Evolutionary conservation across 345 rosid species (phyloP).

Genomic region (Combretum micranthum): DNA sequence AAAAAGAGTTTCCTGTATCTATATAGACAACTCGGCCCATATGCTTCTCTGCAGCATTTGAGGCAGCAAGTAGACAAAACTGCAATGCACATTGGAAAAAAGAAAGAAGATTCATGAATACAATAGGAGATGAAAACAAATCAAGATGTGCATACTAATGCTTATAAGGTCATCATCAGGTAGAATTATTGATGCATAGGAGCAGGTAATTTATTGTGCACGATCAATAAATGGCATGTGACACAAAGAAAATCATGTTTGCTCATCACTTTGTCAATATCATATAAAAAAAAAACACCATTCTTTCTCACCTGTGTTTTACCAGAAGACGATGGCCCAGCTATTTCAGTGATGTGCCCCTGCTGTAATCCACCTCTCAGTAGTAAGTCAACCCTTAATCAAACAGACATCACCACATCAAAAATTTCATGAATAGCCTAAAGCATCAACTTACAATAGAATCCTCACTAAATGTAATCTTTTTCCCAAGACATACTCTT

Average conservation of each 20-base stretch:
- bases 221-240: background rate
- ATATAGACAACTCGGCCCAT: conserved; percentile 43
- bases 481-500: conserved; percentile 26
- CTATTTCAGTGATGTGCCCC: conserved; percentile 75
- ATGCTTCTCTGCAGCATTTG: conserved; percentile 43
- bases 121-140: no score
- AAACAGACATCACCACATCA: conserved; percentile 3
- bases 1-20: conserved; percentile 84
- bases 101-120: no score
- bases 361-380: conserved; percentile 59
- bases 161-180: no score
- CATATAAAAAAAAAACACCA: background rate
- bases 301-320: conserved; percentile 64
- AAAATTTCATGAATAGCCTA: background rate
- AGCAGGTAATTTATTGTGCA: background rate
- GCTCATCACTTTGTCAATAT: background rate
- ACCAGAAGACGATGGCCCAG: conserved; percentile 85
- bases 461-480: background rate
- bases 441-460: background rate
- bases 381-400: conserved; percentile 50
- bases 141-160: no score
- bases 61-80: conserved; percentile 65
- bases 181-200: no score
- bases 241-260: background rate
- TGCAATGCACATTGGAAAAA: conserved; percentile 11